Percentiles rank a stretch among this genome's conserved stretches.
Conservation (phyloP, 2,329 filamentous ascomycete species). For the Penicillium sp. region DNA sequence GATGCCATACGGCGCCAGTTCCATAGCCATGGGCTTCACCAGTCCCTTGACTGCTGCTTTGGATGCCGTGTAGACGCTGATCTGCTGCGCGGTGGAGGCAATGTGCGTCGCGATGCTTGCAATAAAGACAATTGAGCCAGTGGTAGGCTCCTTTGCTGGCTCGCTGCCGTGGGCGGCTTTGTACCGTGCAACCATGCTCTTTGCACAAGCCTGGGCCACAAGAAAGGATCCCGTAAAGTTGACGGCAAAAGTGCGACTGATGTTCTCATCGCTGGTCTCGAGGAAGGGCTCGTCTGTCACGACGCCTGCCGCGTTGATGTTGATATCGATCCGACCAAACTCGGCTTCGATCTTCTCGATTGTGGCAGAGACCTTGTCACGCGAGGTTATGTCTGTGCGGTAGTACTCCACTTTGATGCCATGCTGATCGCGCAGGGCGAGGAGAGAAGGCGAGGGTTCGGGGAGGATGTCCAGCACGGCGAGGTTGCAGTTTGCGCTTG, state of each 20-base stretch:
- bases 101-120: conserved; percentile 33
- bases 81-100: conserved; percentile 28
- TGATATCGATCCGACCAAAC: conserved; percentile 5
- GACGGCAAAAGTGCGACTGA: conserved; percentile 19
- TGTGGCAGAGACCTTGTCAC: not conserved
- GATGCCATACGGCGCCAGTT: conserved; percentile 24
- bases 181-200: conserved; percentile 18
- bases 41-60: conserved; percentile 26
- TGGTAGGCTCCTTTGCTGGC: conserved; percentile 8
- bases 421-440: not conserved
- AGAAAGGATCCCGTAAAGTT: conserved; percentile 23
- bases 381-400: conserved; percentile 1
- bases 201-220: conserved; percentile 27
- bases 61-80: conserved; percentile 31
- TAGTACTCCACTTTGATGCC: conserved; percentile 2
- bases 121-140: conserved; percentile 33
- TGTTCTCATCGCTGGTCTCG: conserved; percentile 19
- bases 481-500: conserved; percentile 9
- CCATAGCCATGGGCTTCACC: conserved; percentile 21
- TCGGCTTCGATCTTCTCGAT: conserved; percentile 7
- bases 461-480: conserved; percentile 3
- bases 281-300: conserved; percentile 26
- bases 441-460: not conserved
- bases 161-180: conserved; percentile 5
- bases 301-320: conserved; percentile 27